Conservation (phyloP, 1,139 yeast species). For the Saccharomyces pastorianus region DNA sequence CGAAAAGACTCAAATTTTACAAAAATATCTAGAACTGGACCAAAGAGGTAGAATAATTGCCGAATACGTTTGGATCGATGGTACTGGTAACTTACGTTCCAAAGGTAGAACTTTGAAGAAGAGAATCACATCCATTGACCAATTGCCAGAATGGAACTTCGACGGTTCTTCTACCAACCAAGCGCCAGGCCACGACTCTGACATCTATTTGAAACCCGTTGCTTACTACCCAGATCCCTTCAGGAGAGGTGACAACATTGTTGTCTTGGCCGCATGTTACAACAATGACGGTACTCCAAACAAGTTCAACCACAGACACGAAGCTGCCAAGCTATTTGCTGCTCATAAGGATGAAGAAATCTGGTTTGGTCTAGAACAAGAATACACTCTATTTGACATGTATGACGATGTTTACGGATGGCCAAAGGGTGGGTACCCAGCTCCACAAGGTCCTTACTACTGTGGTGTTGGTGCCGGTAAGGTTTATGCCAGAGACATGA, state of each 20-base stretch:
- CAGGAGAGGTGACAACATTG: conserved; percentile 94
- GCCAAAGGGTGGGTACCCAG: conserved; percentile 99
- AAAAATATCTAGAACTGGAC: conserved; percentile 74
- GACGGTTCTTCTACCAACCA: conserved; percentile 98
- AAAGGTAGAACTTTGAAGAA: conserved; percentile 80
- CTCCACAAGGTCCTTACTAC: conserved; percentile 99
- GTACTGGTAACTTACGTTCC: conserved; percentile 85
- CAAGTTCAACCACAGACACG: conserved; percentile 96
- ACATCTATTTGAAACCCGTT: conserved; percentile 86
- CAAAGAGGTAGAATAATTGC: conserved; percentile 86
- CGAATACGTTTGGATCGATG: conserved; percentile 97
- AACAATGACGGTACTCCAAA: conserved; percentile 98
- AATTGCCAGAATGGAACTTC: conserved; percentile 97
- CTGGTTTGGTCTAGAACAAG: conserved; percentile 99
- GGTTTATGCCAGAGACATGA: conserved; percentile 95
- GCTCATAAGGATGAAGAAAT: conserved; percentile 80
- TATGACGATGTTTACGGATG: conserved; percentile 89
- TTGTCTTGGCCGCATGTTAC: conserved; percentile 94
- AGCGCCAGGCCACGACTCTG: conserved; percentile 98
- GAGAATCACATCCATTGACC: conserved; percentile 66
- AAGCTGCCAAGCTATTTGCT: conserved; percentile 90
- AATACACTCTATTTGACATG: conserved; percentile 91
- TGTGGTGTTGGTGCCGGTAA: conserved; percentile 99
- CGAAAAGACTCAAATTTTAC: conserved; percentile 68
- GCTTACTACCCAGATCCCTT: conserved; percentile 93